These are phyloP conservation scores for Bisporella sp. DNA, from an alignment of 2,329 filamentous ascomycete genomes.

Conservation along the genomic window DNA sequence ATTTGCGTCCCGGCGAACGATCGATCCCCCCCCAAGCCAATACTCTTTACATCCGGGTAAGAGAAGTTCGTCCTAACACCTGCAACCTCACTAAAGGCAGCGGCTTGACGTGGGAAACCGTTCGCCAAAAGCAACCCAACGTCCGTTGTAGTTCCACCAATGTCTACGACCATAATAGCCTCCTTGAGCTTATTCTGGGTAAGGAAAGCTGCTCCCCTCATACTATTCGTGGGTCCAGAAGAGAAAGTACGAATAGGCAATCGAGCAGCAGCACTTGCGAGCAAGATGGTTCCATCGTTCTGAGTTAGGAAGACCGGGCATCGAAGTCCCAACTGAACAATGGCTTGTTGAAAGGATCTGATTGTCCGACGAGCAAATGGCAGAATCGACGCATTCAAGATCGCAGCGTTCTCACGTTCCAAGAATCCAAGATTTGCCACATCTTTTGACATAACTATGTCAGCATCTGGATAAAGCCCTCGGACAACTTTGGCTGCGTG, in stretches of 20 bases:
- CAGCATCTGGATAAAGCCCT: conserved; percentile 36
- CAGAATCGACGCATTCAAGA: conserved; percentile 56
- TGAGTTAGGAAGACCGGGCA: conserved; percentile 44
- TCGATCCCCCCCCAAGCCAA: conserved; percentile 50
- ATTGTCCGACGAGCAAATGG: conserved; percentile 49
- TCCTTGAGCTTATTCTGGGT: conserved; percentile 10
- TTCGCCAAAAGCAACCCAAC: conserved; percentile 48
- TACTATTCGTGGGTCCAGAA: conserved; percentile 55
- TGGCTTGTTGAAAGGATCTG: conserved; percentile 43
- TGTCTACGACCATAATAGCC: conserved; percentile 37
- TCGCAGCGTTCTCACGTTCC: conserved; percentile 56
- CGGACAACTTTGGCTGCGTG: conserved; percentile 38
- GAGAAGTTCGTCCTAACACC: conserved; percentile 52
- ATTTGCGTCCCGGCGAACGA: conserved; percentile 25
- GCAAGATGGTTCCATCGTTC: conserved; percentile 54
- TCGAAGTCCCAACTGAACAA: conserved; percentile 40
- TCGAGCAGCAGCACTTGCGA: conserved; percentile 42
- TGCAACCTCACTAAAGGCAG: conserved; percentile 47
- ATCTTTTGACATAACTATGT: conserved; percentile 42
- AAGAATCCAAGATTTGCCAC: conserved; percentile 39
- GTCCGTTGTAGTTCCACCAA: conserved; percentile 49
- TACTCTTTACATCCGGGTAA: conserved; percentile 46
- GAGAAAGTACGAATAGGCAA: conserved; percentile 55
- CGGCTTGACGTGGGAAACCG: conserved; percentile 52
- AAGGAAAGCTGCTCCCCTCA: conserved; percentile 55